These are phyloP conservation scores for Sporopachydermia quercuum DNA, from an alignment of 805 yeast species.

Conservation along the genomic window DNA sequence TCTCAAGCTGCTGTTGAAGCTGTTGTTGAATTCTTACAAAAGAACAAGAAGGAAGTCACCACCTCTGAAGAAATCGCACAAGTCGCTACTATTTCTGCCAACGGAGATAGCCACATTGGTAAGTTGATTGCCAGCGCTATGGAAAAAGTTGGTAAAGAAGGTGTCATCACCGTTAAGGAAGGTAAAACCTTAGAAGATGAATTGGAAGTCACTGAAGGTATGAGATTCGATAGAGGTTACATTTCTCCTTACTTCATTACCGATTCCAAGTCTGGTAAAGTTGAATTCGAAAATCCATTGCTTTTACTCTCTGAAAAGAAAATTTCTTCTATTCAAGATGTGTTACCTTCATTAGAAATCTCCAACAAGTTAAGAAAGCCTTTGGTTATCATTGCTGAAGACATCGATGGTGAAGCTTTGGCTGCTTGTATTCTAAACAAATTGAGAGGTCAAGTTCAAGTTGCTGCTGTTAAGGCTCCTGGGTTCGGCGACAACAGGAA, in stretches of 20 bases:
- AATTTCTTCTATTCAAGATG: slow-evolving; percentile 77
- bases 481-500: slow-evolving; percentile 98
- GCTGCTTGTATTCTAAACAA: slow-evolving; percentile 97
- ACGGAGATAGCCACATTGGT: slow-evolving; percentile 91
- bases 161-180: slow-evolving; percentile 95
- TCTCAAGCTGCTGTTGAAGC: slow-evolving; percentile 94
- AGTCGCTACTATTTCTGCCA: slow-evolving; percentile 95
- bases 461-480: slow-evolving; percentile 95
- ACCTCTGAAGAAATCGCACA: slow-evolving; percentile 92
- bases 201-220: slow-evolving; percentile 94
- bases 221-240: slow-evolving; percentile 96
- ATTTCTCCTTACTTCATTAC: slow-evolving; percentile 95
- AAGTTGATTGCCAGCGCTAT: slow-evolving; percentile 82
- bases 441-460: slow-evolving; percentile 96
- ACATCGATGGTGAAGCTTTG: slow-evolving; percentile 93
- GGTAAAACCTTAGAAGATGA: slow-evolving; percentile 96
- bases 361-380: slow-evolving; percentile 92
- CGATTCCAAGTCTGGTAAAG: slow-evolving; percentile 81
- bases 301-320: slow-evolving; percentile 83
- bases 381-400: slow-evolving; percentile 85
- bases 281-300: slow-evolving; percentile 89
- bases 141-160: slow-evolving; percentile 98
- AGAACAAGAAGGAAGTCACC: slow-evolving; percentile 84
- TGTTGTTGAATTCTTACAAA: slow-evolving; percentile 69
- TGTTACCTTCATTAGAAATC: slow-evolving; percentile 83